Evolutionary conservation across 805 yeast genomes (phyloP).

Genomic region (Saccharomycopsis javanensis): DNA sequence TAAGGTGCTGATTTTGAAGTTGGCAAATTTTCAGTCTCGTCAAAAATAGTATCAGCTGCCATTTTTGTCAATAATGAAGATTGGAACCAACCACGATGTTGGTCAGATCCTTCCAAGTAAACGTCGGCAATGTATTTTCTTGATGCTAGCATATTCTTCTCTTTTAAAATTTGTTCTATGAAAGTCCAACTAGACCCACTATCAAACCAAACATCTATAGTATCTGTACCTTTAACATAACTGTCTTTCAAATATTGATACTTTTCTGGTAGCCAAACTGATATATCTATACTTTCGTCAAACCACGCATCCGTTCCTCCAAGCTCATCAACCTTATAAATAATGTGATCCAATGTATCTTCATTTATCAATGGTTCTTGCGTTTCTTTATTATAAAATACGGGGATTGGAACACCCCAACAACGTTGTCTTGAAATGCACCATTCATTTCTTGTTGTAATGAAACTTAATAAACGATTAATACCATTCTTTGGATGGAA

Average conservation of each 20-base stretch:
- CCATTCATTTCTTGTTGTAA: slow-evolving; percentile 76
- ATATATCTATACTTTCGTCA: slow-evolving; percentile 33
- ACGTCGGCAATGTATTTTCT: slow-evolving; percentile 57
- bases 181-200: slow-evolving; percentile 86
- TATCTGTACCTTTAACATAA: slow-evolving; percentile 66
- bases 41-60: slow-evolving; percentile 29
- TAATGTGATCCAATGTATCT: slow-evolving; percentile 47
- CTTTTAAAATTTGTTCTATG: slow-evolving; percentile 8
- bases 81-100: slow-evolving; percentile 99
- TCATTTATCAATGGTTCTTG: slow-evolving; percentile 56
- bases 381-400: slow-evolving; percentile 50
- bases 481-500: slow-evolving; percentile 70
- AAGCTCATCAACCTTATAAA: slow-evolving; percentile 40
- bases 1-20: slow-evolving; percentile 48
- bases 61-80: slow-evolving; percentile 77
- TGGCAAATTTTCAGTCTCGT: slow-evolving; percentile 19
- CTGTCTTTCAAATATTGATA: slow-evolving; percentile 32
- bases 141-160: slow-evolving; percentile 24
- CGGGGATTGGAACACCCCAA: slow-evolving; percentile 99
- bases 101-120: slow-evolving; percentile 96
- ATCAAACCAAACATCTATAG: slow-evolving; percentile 99
- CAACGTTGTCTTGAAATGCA: slow-evolving; percentile 91
- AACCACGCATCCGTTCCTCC: slow-evolving; percentile 70
- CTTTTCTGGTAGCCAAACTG: slow-evolving; percentile 64
- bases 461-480: slow-evolving; percentile 62